These are phyloP conservation scores for Neofusicoccum kwambonambiense DNA, from an alignment of 2,329 filamentous ascomycete genomes.

Conservation along the genomic window DNA sequence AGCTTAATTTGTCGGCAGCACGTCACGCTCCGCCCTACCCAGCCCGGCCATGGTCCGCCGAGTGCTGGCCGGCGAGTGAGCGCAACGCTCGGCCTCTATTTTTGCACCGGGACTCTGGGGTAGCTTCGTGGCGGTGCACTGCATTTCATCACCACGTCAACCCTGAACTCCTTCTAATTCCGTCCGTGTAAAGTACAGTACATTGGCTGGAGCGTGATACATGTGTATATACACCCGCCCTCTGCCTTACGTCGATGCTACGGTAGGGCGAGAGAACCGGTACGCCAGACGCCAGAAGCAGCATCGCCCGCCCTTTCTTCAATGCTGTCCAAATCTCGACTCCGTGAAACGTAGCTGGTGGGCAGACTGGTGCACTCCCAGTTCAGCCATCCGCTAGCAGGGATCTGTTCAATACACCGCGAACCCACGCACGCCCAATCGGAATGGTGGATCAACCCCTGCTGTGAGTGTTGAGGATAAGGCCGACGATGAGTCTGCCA, in stretches of 20 bases:
- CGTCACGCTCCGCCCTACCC: background rate
- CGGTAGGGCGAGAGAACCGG: background rate
- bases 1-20: background rate
- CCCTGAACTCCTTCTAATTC: background rate
- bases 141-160: background rate
- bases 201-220: background rate
- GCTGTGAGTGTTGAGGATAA: conserved; percentile 89
- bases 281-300: conserved; percentile 6
- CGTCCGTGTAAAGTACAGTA: background rate
- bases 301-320: background rate
- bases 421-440: background rate
- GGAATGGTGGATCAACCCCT: conserved; percentile 45
- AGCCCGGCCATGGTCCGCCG: background rate
- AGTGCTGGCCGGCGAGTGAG: background rate
- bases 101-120: background rate
- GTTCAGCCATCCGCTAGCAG: background rate
- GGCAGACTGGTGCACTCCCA: background rate
- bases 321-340: background rate
- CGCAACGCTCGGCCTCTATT: background rate
- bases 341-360: background rate
- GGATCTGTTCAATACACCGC: background rate
- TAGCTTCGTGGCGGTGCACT: too few species aligned
- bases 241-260: background rate
- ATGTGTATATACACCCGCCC: background rate
- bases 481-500: conserved; percentile 79